phyloP scores from a whole-genome alignment of 1,284 basidiomycete species.

The Leccinum fallax region DNA sequence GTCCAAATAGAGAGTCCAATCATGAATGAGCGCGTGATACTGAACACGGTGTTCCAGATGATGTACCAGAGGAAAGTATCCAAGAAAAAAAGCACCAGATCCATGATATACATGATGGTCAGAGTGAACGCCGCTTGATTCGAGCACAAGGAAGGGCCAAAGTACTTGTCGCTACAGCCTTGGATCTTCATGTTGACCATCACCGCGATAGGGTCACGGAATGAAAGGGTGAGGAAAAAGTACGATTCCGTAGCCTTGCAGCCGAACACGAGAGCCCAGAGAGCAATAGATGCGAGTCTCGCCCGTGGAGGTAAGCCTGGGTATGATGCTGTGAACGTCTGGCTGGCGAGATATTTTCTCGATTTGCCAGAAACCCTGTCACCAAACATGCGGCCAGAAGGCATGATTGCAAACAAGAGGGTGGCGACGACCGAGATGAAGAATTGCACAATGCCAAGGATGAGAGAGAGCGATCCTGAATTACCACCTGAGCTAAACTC shows the following conservation, averaged over 20 bases:
- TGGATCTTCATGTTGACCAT: conserved; percentile 95
- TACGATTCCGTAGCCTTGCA: conserved; percentile 96
- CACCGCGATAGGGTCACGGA: conserved; percentile 85
- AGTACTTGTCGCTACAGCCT: conserved; percentile 81
- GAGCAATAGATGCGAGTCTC: conserved; percentile 71
- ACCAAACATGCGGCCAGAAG: conserved; percentile 93
- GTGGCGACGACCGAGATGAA: conserved; percentile 84
- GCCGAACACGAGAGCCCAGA: conserved; percentile 90
- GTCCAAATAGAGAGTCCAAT: conserved; percentile 96
- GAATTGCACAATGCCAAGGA: conserved; percentile 92
- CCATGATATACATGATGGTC: conserved; percentile 97
- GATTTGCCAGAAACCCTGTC: conserved; percentile 92
- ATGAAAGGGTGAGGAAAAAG: conserved; percentile 94
- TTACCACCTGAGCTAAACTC: conserved; percentile 51
- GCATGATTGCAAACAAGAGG: conserved; percentile 82
- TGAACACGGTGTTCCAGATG: conserved; percentile 97
- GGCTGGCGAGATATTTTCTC: conserved; percentile 92
- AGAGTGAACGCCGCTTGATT: conserved; percentile 93
- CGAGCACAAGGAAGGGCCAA: conserved; percentile 78
- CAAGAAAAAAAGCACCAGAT: conserved; percentile 91
- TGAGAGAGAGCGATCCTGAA: conserved; percentile 76
- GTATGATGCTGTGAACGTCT: conserved; percentile 95
- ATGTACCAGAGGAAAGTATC: conserved; percentile 98
- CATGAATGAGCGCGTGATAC: conserved; percentile 86
- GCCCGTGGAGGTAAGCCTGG: conserved; percentile 63